Evolutionary conservation across 2,329 filamentous ascomycete genomes (phyloP).

Genomic region (Geosmithia flava): DNA sequence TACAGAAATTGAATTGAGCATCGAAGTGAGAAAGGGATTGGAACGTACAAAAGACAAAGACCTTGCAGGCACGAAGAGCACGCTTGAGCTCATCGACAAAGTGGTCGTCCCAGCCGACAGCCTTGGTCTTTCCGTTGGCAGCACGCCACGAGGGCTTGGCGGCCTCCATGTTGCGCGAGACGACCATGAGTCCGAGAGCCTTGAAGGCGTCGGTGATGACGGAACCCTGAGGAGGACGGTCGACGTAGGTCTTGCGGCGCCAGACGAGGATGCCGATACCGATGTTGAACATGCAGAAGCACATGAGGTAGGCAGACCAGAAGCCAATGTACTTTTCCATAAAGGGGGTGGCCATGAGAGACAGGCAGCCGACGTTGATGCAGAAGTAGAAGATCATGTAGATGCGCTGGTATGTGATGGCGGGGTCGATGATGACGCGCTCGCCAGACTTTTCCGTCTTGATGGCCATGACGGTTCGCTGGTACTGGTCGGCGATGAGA

Average conservation of each 20-base stretch:
- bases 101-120: conserved; percentile 50
- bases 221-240: conserved; percentile 46
- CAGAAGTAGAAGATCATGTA: conserved; percentile 67
- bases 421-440: conserved; percentile 54
- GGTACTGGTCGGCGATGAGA: conserved; percentile 53
- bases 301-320: conserved; percentile 48
- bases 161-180: conserved; percentile 36
- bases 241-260: conserved; percentile 32
- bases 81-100: conserved; percentile 65
- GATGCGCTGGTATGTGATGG: conserved; percentile 53
- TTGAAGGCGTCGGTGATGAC: conserved; percentile 54
- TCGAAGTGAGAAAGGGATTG: neutral
- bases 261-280: conserved; percentile 39
- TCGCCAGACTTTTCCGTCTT: conserved; percentile 35
- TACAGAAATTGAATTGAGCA: no score
- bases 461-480: conserved; percentile 36
- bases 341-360: conserved; percentile 52
- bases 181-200: conserved; percentile 25
- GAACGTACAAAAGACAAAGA: conserved; percentile 44
- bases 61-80: conserved; percentile 53
- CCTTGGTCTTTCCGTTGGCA: conserved; percentile 28
- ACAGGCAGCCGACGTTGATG: conserved; percentile 64
- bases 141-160: conserved; percentile 55
- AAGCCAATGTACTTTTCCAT: conserved; percentile 57
- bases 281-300: conserved; percentile 49